These are phyloP conservation scores for Boletus semigastroideus DNA, from an alignment of 1,284 basidiomycete species.

Conservation along the genomic window DNA sequence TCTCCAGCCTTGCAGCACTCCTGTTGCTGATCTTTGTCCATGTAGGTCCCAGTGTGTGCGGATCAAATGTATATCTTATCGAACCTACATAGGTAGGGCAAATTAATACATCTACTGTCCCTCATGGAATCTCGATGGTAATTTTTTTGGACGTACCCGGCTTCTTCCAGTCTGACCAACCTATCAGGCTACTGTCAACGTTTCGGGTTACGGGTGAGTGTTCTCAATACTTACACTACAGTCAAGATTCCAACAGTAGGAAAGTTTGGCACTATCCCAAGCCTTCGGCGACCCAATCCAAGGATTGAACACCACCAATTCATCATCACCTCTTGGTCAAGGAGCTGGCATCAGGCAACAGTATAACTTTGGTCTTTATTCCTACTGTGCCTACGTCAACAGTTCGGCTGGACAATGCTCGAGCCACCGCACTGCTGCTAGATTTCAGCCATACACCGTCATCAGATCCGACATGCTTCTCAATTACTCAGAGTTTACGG, in stretches of 20 bases:
- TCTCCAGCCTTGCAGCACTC: slow-evolving; percentile 57
- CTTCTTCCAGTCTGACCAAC: slow-evolving; percentile 15
- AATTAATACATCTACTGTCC: slow-evolving; percentile 72
- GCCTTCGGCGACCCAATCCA: slow-evolving; percentile 58
- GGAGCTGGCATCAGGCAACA: slow-evolving; percentile 61
- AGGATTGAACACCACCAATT: slow-evolving; percentile 68
- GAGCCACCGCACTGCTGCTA: slow-evolving; percentile 55
- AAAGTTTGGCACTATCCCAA: slow-evolving; percentile 49
- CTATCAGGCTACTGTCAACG: slow-evolving; percentile 63
- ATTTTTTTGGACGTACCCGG: slow-evolving; percentile 12
- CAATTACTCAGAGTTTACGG: slow-evolving; percentile 60
- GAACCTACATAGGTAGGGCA: slow-evolving; percentile 62
- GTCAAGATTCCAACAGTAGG: slow-evolving; percentile 12
- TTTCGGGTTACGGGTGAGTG: slow-evolving; percentile 65
- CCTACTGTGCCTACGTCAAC: slow-evolving; percentile 70
- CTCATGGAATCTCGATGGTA: slow-evolving; percentile 73
- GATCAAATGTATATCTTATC: slow-evolving; percentile 34
- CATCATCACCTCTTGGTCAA: slow-evolving; percentile 57
- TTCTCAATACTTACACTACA: slow-evolving; percentile 3
- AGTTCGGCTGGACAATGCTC: slow-evolving; percentile 61
- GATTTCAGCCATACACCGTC: slow-evolving; percentile 59
- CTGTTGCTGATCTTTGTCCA: slow-evolving; percentile 77
- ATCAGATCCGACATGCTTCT: slow-evolving; percentile 64
- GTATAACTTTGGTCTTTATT: slow-evolving; percentile 78
- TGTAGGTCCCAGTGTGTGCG: slow-evolving; percentile 43